A percentile compares a stretch with the other conserved stretches of the same genome.
Conservation (phyloP, 2,329 filamentous ascomycete genomes). For the Colletotrichum musicola region DNA sequence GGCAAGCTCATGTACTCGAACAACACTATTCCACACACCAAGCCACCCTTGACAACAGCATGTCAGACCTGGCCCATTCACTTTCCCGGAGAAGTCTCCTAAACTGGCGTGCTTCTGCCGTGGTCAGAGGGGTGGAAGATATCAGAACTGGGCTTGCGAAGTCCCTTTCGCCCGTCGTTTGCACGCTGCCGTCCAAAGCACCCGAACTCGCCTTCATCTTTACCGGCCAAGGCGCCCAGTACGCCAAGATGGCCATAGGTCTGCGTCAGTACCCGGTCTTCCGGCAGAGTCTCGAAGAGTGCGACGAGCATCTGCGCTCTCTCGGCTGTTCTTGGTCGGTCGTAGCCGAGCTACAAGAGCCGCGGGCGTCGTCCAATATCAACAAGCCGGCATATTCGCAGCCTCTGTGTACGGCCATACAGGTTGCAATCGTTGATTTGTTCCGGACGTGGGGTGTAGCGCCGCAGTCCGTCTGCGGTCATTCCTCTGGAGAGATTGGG, state of each 20-base stretch:
- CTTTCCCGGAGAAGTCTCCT: neutral
- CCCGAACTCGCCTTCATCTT: conserved; percentile 56
- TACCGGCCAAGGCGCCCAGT: conserved; percentile 58
- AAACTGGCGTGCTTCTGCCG: neutral
- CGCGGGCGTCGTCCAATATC: conserved; percentile 44
- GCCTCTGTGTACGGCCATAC: conserved; percentile 56
- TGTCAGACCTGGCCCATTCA: neutral
- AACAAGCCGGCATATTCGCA: conserved; percentile 53
- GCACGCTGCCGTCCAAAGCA: conserved; percentile 28
- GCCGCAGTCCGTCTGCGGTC: conserved; percentile 54
- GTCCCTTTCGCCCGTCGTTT: neutral
- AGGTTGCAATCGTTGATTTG: conserved; percentile 57
- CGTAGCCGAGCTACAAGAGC: conserved; percentile 49
- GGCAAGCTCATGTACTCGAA: neutral
- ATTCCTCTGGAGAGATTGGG: conserved; percentile 61
- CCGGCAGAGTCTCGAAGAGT: conserved; percentile 51
- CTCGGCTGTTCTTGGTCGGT: conserved; percentile 40
- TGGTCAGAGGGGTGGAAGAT: neutral
- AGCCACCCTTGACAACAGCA: neutral
- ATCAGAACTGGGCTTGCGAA: neutral
- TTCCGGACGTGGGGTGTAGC: conserved; percentile 48
- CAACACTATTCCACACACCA: neutral
- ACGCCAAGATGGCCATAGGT: conserved; percentile 56
- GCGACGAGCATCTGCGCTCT: neutral
- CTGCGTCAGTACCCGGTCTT: conserved; percentile 57